Evolutionary conservation across 139 green algal genomes (phyloP), one percentile per base, ranked within the genome.

Genomic region (Picochlorum sp.): DNA sequence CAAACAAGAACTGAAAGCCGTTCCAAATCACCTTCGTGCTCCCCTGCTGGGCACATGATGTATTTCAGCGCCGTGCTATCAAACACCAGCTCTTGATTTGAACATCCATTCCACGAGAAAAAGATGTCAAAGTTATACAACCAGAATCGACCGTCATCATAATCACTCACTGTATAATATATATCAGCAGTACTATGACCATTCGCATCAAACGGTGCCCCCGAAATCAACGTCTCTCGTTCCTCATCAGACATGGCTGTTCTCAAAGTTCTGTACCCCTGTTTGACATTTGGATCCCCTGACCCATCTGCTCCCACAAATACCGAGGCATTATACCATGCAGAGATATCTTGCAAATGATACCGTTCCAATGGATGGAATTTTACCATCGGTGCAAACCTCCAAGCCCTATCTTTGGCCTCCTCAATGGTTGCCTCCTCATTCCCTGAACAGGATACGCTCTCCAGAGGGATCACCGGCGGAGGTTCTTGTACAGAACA

Each of bases 1-100:
- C 69, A 75, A 6, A 75, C 69, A 24, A 75, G 41, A 44, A 75
- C 28, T 0, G 38, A 61, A 2, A 71, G 23, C 9, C 56, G 38
- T 52, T 71, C 52, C 62, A 61, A 71, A 57, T 75, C 69, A 7
- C 69, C 54, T 47, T 75, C 69, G 21, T 75, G 69, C 21, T 65
- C 62, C 3, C 69, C 69, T 3, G 26, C 30, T 24, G 69, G 69
- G 54, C 67, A 68, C 45, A 59, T 59, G 34, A 68, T 15, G 47
- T 68, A 68, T 26, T 68, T 21, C 23, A 49, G 16, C 3, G n/a
- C 58, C 10, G 13, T n/a, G 20, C 45, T 55, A 32, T 66, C 54
- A 15, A 67, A 14, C 14, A 23, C 45, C 9, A 75, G 23, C 21
- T 32, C 69, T n/a, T 71, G 62, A 26, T 75, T 75, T 47, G 52